Evolutionary conservation across 2,329 filamentous ascomycete species (phyloP).

Genomic region (Penicillium sp.): DNA sequence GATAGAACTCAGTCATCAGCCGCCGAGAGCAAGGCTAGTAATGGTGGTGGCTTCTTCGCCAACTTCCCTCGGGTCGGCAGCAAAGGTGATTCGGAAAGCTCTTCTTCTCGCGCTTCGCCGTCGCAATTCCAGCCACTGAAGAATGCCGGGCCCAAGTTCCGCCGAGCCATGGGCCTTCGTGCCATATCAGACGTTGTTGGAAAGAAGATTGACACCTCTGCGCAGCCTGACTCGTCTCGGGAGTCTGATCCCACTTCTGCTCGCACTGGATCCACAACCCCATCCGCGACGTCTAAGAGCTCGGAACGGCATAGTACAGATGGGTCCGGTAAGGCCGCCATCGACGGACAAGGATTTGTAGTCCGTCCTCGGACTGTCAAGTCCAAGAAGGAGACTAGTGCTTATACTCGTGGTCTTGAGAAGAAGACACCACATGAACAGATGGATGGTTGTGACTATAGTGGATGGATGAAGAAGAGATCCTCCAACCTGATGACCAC

Average conservation of each 20-base stretch:
- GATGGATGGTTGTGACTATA: slow-evolving; percentile 84
- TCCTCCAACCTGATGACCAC: slow-evolving; percentile 94
- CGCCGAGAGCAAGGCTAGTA: slow-evolving; percentile 52
- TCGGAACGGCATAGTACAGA: slow-evolving; percentile 77
- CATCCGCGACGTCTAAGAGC: slow-evolving; percentile 63
- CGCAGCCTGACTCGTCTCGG: slow-evolving; percentile 46
- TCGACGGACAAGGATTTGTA: slow-evolving; percentile 48
- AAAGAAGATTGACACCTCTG: slow-evolving; percentile 48
- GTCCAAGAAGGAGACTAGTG: slow-evolving; percentile 91
- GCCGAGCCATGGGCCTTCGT: slow-evolving; percentile 67
- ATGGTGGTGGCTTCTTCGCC: slow-evolving; percentile 32
- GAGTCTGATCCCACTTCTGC: slow-evolving; percentile 63
- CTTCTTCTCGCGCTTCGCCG: slow-evolving; percentile 48
- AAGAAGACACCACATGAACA: slow-evolving; percentile 80
- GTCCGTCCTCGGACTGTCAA: slow-evolving; percentile 58
- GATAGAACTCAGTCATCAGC: slow-evolving; percentile 48
- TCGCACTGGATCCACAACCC: slow-evolving; percentile 71
- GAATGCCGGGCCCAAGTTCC: slow-evolving; percentile 60
- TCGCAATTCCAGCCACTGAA: slow-evolving; percentile 49
- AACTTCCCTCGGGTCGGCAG: slow-evolving; percentile 46
- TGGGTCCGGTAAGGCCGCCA: slow-evolving; percentile 48
- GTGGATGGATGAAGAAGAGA: slow-evolving; percentile 99
- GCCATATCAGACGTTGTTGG: slow-evolving; percentile 75
- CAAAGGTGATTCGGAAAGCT: slow-evolving; percentile 49
- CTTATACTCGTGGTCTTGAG: slow-evolving; percentile 81